A percentile compares a stretch with the other conserved stretches of the same genome.
phyloP scores from a whole-genome alignment of 78 protist species.

The Dictyostelium purpureum region DNA sequence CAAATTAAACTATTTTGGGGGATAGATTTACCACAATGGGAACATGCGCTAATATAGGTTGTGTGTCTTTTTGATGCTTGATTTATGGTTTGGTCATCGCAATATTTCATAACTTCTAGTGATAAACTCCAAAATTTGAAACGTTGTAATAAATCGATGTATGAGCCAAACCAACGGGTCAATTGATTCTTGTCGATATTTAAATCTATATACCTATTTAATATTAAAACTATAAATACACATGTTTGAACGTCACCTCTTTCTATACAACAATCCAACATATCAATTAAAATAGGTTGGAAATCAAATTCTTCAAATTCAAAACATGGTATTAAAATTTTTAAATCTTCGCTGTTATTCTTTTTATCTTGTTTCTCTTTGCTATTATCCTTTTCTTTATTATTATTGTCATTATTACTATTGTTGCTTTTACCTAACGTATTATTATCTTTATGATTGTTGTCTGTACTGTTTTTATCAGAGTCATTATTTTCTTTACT shows the following conservation, averaged over 20 bases:
- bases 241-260: slow-evolving; percentile 76
- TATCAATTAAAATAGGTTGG: slow-evolving; percentile 37
- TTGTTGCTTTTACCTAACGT: not conserved
- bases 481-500: not conserved
- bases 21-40: slow-evolving; percentile 32
- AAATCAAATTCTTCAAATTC: slow-evolving; percentile 48
- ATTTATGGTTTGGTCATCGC: slow-evolving; percentile 27
- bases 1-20: slow-evolving; percentile 34
- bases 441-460: too few relatives aligned
- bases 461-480: not conserved
- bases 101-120: slow-evolving; percentile 41
- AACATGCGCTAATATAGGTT: slow-evolving; percentile 17
- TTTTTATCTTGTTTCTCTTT: not conserved
- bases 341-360: not conserved
- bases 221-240: slow-evolving; percentile 26
- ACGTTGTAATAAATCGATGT: slow-evolving; percentile 64
- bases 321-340: slow-evolving; percentile 9
- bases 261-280: slow-evolving; percentile 63
- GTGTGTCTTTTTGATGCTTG: slow-evolving; percentile 24
- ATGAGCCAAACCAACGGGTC: slow-evolving; percentile 16
- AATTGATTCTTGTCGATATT: slow-evolving; percentile 3
- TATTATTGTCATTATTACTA: not conserved
- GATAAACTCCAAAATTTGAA: slow-evolving; percentile 58
- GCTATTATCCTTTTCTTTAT: not conserved
- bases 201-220: not conserved